phyloP scores from a whole-genome alignment of 805 yeast genomes.

The Candida incommunis region DNA sequence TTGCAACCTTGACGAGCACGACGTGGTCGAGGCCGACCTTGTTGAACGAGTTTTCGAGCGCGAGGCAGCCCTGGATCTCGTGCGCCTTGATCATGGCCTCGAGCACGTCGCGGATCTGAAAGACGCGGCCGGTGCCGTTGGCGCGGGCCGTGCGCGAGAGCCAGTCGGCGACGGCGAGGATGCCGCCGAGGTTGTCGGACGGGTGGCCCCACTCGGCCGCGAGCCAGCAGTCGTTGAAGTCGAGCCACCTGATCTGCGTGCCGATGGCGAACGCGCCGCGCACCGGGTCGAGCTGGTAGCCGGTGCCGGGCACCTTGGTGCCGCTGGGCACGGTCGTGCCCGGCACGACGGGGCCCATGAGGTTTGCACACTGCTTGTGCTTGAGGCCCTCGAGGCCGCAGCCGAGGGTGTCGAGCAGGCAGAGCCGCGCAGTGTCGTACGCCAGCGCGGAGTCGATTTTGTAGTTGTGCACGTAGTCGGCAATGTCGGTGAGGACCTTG shows the following conservation, averaged over 20 bases:
- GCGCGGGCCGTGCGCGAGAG: constrained; percentile 32
- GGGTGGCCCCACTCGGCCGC: constrained; percentile 67
- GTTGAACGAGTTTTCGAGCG: constrained; percentile 47
- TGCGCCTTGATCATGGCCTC: constrained; percentile 50
- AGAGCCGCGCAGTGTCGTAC: constrained; percentile 37
- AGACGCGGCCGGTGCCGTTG: constrained; percentile 26
- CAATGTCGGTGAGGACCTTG: constrained; percentile 33
- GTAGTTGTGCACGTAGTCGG: constrained; percentile 35
- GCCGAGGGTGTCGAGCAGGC: constrained; percentile 43
- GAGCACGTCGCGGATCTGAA: constrained; percentile 36
- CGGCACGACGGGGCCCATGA: constrained; percentile 44
- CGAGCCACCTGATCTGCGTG: constrained; percentile 44
- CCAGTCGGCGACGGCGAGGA: constrained; percentile 44
- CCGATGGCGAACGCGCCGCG: constrained; percentile 47
- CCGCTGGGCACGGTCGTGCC: constrained; percentile 43
- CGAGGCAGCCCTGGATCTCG: constrained; percentile 46
- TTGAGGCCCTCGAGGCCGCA: constrained; percentile 47
- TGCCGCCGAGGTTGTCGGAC: constrained; percentile 46
- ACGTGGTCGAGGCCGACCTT: constrained; percentile 48
- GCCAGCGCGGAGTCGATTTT: constrained; percentile 33
- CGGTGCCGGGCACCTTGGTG: constrained; percentile 40
- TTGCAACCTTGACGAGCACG: constrained; percentile 42
- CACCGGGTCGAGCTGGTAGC: constrained; percentile 36
- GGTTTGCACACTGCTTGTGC: constrained; percentile 32
- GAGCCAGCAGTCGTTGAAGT: constrained; percentile 50